Percentiles rank a stretch among this genome's conserved stretches.
Evolutionary conservation across 2,329 filamentous ascomycete species (phyloP).

Genomic region (Fusarium scirpi): DNA sequence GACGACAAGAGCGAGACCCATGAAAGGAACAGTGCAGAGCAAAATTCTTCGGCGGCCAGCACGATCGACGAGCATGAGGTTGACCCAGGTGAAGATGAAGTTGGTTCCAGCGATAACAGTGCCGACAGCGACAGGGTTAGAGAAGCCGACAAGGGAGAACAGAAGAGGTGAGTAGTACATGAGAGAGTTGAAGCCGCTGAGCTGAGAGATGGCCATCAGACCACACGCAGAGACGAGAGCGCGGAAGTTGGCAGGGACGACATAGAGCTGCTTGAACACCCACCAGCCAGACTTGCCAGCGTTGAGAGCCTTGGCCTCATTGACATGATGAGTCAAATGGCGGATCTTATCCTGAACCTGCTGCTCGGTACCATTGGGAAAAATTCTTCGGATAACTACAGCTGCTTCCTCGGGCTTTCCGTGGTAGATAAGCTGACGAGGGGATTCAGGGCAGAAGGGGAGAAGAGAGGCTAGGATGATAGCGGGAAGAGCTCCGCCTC

Average conservation of each 20-base stretch:
- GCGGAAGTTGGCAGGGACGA: slow-evolving; percentile 57
- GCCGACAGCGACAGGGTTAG: slow-evolving; percentile 60
- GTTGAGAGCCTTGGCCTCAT: slow-evolving; percentile 54
- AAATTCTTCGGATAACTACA: slow-evolving; percentile 55
- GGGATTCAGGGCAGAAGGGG: slow-evolving; percentile 61
- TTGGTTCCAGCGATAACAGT: slow-evolving; percentile 59
- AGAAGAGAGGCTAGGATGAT: slow-evolving; percentile 58
- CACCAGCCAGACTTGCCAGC: slow-evolving; percentile 56
- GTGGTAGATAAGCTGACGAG: slow-evolving; percentile 60
- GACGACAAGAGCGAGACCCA: slow-evolving; percentile 57
- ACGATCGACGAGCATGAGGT: slow-evolving; percentile 59
- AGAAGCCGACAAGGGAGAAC: slow-evolving; percentile 63
- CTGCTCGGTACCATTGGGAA: slow-evolving; percentile 55
- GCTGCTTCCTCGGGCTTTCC: slow-evolving; percentile 55
- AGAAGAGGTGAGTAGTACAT: slow-evolving; percentile 63
- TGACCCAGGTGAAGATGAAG: slow-evolving; percentile 63
- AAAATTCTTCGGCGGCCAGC: slow-evolving; percentile 60
- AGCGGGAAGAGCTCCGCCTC: slow-evolving; percentile 59
- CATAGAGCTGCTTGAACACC: slow-evolving; percentile 60
- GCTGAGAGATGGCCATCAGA: slow-evolving; percentile 66
- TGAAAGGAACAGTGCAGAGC: slow-evolving; percentile 58
- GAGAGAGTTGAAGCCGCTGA: slow-evolving; percentile 65
- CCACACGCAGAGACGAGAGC: slow-evolving; percentile 60
- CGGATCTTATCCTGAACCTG: slow-evolving; percentile 60
- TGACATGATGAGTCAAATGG: slow-evolving; percentile 54